Evolutionary conservation across 2,329 filamentous ascomycete genomes (phyloP), one percentile per base, ranked within the genome.

Genomic region (Zymoseptoria crescenta): DNA sequence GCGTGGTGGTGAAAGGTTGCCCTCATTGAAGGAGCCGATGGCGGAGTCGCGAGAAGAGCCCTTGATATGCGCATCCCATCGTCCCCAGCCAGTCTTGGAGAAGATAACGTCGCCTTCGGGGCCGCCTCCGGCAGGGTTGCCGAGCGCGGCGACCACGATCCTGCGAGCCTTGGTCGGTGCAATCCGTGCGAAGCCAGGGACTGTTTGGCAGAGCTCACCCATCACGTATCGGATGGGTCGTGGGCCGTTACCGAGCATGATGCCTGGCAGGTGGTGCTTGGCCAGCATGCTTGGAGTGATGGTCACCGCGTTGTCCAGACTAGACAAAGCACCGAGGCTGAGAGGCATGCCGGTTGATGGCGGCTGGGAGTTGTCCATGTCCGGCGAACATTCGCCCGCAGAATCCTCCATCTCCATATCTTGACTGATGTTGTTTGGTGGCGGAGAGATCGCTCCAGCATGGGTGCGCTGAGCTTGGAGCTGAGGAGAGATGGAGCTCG

Each of bases 41-140:
- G 61, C 70, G n/a, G 70, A 70, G 59, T 72, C 70, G 29, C 67
- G 62, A 8, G 69, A 68, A 9, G 65, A 67, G 57, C 87, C 89
- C 68, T 85, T 85, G 72, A 84, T 81, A 71, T 86, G 86, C 62
- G 92, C 94, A 74, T 95, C 89, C 93, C 93, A 99, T 65, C 91
- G 86, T 60, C 94, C 94, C 93, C 93, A 97, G 70, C 93, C 93
- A 60, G 96, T 91, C 80, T 97, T 97, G 74, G 95, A 89, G 72
- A 96, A 97, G 71, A 87, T 82, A 68, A 94, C 87, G 67, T 90
- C 86, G 65, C 87, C 86, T 62, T 86, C 80, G 62, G 82, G 72
- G 53, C 80, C 81, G 57, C 80, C 81, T 52, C 77, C 80, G n/a
- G 79, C 79, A 67, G 89, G 87, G 68, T 89, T 88, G 77, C 97